Evolutionary conservation across 2,329 filamentous ascomycete genomes (phyloP), one percentile per base, ranked within the genome.

Genomic region (Arthrocladium fulminans): DNA sequence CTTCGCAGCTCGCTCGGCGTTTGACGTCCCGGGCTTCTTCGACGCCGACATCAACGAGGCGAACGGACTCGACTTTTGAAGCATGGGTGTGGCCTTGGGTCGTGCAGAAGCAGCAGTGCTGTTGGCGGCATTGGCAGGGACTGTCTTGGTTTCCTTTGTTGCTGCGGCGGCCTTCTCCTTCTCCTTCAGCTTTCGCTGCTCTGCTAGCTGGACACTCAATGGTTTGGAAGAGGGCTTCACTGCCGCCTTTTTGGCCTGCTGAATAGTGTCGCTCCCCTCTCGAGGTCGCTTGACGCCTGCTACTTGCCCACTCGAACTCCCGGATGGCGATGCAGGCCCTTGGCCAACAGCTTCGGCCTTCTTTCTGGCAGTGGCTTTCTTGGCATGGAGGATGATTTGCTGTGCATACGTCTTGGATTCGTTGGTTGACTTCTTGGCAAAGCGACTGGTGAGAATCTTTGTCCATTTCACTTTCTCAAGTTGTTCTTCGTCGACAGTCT

Each of bases 391-490:
- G 39, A 77, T 58, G 35, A 83, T 74, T 54, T 70, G 69, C 55
- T 79, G 73, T 3, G 76, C 74, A 27, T 77, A 68, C 13, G 67
- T 67, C 57, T 79, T 78, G 42, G 73, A 74, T 41, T 72, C 67
- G n/a, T 72, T 72, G 54, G 75, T 74, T 22, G 77, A 77, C 53
- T 75, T 75, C 62, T 80, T 83, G 45, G 74, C 66, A 54, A 80
- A 74, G 22, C 73, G 32, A 15, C 32, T 70, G 2, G 71, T 70
- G 13, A 82, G 63, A 13, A 80, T 67, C 58, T 80, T 82, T 47
- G 70, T 69, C 24, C 81, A 64, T 55, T 80, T 80, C 7, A 75
- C 79, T 59, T 77, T 79, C 55, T 79, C 73, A 20, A 81, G 66
- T 42, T 74, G 69, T 43, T 77, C 74, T 51, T 73, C 72, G 49